Base-by-base conservation (phyloP, 495 filamentous ascomycete genomes). In the Aspergillus biplanus region DNA sequence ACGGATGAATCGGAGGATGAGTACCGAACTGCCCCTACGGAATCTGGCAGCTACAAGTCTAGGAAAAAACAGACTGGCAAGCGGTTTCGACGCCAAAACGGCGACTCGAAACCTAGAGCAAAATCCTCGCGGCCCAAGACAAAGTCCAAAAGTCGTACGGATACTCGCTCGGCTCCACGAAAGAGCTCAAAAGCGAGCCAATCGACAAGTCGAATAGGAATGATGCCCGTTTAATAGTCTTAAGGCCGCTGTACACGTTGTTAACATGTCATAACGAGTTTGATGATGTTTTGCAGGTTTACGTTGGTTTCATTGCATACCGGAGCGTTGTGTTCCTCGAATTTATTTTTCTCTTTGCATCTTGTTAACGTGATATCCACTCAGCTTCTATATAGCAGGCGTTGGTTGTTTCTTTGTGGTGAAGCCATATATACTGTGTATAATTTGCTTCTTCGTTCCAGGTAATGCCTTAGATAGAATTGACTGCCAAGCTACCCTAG, bases 191-290 rank as follows among this genome's bases (percentile, higher is more conserved):
- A 68, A 50, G 33, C 69, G 27, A 80, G 78, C 58, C 56, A 71
- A 16, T 50, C 79, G 12, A 69, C 70, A 54, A 70, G 75, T 33
- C 70, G 71, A 44, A 82, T 82, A 68, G 75, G 69, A 58, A 80
- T 80, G 76, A 82, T 82, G 79, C 79, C 79, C 52, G 66, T 78
- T 44, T 82, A 65, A 76, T 46, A 33, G 42, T 50, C 21, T 65
- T 63, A n/a, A 58, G 52, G 56, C 44, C 46, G 61, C 48, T 27
- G 52, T 67, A 58, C 58, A 53, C 39, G 18, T 53, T 61, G 48
- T 35, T 46, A 31, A 48, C 47, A 34, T 50, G 61, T 63, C 35
- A 65, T 70, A 35, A 74, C 63, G 66, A 69, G 60, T 31, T 64
- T 55, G 33, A 67, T 53, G 67, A 35, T 66, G 65, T 65, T 64